phyloP scores from a whole-genome alignment of 495 filamentous ascomycete genomes.

The Achaetomiella virescens region DNA sequence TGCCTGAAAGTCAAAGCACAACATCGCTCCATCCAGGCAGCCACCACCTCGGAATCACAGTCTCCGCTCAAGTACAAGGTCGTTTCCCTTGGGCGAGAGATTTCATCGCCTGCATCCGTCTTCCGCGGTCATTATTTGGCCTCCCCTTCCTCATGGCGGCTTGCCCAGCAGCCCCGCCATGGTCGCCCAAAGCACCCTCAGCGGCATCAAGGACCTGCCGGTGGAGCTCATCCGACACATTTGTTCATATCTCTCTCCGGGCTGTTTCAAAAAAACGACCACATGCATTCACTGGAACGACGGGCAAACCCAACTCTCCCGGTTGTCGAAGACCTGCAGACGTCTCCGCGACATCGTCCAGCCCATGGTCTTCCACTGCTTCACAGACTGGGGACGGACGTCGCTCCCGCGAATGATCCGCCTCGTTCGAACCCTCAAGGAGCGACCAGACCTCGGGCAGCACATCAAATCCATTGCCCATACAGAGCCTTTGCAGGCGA shows the following conservation, averaged over 20 bases:
- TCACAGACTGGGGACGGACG: background rate
- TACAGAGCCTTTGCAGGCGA: background rate
- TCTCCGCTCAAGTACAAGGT: no score
- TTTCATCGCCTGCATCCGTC: no score
- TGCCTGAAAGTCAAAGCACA: no score
- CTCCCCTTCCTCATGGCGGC: no score
- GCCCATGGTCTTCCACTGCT: slow-evolving; percentile 6
- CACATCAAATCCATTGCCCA: background rate
- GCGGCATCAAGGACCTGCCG: background rate
- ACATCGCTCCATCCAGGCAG: no score
- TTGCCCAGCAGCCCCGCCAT: background rate
- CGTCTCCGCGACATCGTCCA: slow-evolving; percentile 3
- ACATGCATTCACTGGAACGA: background rate
- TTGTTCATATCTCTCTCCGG: background rate
- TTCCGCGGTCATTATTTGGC: no score
- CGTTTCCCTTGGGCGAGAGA: no score
- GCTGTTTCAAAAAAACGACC: background rate
- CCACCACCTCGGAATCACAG: no score
- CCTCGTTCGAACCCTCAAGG: background rate
- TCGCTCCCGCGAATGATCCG: background rate
- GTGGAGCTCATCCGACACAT: slow-evolving; percentile 1
- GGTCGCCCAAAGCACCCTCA: background rate
- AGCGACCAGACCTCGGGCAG: slow-evolving; percentile 9
- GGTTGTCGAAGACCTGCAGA: slow-evolving; percentile 8
- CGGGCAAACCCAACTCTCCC: background rate